Percentiles rank a stretch among this genome's conserved stretches.
Conservation (phyloP, 305 asterid genomes). For the Rubia tinctorum region DNA sequence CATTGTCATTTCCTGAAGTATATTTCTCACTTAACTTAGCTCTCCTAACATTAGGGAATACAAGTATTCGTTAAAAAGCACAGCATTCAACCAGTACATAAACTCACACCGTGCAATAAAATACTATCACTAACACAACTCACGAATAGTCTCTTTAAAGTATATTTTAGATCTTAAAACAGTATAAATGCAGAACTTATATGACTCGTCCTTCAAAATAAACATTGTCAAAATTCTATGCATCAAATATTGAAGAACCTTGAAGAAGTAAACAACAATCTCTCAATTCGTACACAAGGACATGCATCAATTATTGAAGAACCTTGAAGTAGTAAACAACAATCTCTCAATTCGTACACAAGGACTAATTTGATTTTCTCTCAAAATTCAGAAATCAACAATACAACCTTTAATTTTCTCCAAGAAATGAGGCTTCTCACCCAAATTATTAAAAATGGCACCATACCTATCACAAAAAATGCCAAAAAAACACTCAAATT, state of each 20-base stretch:
- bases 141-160: not conserved
- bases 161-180: not conserved
- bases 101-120: not conserved
- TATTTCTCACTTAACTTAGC: not conserved
- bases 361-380: too few species aligned
- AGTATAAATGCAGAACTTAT: not conserved
- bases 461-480: slow-evolving; percentile 55
- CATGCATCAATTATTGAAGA: too few species aligned
- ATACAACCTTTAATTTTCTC: slow-evolving; percentile 77
- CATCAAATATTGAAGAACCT: too few species aligned
- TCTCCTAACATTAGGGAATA: not conserved
- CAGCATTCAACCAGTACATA: not conserved
- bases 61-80: not conserved
- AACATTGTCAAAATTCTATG: not conserved
- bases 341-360: too few species aligned
- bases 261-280: too few species aligned
- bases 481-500: not conserved
- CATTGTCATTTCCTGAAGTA: not conserved
- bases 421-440: slow-evolving; percentile 47
- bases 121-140: not conserved
- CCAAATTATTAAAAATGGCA: slow-evolving; percentile 58
- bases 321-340: too few species aligned
- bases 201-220: not conserved
- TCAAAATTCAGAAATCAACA: too few species aligned
- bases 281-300: too few species aligned